Evolutionary conservation across 139 green algal species (phyloP), one percentile per base, ranked within the genome.

Genomic region (Edaphochlamys debaryana): DNA sequence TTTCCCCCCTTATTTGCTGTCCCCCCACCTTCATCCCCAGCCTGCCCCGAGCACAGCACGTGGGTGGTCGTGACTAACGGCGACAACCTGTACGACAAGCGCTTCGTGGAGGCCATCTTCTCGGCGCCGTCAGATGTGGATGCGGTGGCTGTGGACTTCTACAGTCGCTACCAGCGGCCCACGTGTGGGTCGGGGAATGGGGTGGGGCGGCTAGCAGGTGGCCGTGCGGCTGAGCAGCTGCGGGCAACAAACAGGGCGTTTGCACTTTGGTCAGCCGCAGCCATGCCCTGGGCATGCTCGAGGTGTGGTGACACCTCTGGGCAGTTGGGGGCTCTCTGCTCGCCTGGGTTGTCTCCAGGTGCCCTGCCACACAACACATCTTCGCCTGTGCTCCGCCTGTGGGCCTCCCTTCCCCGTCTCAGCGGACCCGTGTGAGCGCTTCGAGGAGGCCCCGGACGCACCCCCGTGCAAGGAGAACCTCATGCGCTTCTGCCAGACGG

Each of bases 61-160:
- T 97, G 94, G 95, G 75, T 98, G 37, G 67, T 96, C 7, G 87
- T 96, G 1, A 97, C 95, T 20, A 98, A 98, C 70, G 95, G 95
- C 6, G 94, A 98, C 82, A 97, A 98, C 73, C 71, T 90, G 27
- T 98, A 98, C 77, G 91, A 94, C 48, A 71, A 58, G 0, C 32
- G 29, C 25, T 94, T 95, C 52, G 86, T 94, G 40, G 74, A 84
- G 22, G 42, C 58, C 2, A 32, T 97, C 41, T 64, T 73, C 32
- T 72, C 79, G 17, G 38, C 70, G 30, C 71, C 80, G 4, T 25
- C 75, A 0, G 84, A 73, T 4, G 72, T 78, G 13, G 92, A 98
- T 45, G 68, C 91, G 17, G 88, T 97, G 32, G 94, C 93, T 0
- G 87, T 96, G 36, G 95, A 98, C 82, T 98, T 93, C 56, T 98